phyloP scores from a whole-genome alignment of 371 early-diverging fungal genomes.

The Dinochytrium kinnereticum region DNA sequence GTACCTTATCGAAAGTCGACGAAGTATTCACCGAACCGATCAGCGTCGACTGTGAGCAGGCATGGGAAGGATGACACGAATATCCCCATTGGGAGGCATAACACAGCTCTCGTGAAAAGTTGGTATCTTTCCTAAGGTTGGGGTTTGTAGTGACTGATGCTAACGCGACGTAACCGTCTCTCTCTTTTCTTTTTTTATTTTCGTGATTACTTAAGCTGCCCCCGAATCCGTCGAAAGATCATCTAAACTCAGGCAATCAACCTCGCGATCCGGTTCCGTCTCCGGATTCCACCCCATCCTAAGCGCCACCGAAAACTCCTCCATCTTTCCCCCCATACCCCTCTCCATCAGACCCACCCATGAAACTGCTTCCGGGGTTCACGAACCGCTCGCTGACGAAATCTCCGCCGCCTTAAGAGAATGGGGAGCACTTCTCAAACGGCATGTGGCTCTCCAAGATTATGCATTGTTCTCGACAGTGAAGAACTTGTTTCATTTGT shows the following conservation, averaged over 20 bases:
- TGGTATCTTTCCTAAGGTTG: no score
- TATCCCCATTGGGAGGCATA: background rate
- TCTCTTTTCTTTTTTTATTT: background rate
- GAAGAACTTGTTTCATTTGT: conserved; percentile 60
- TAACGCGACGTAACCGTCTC: background rate
- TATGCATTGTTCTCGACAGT: conserved; percentile 64
- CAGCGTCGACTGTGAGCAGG: no score
- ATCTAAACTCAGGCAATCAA: background rate
- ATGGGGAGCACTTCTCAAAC: conserved; percentile 65
- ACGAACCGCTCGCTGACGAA: conserved; percentile 73
- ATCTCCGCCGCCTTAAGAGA: conserved; percentile 70
- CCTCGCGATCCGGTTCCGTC: conserved; percentile 21
- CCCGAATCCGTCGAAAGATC: conserved; percentile 3
- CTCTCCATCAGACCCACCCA: conserved; percentile 34
- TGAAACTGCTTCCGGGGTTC: conserved; percentile 60
- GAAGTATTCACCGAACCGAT: no score
- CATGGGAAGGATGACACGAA: background rate
- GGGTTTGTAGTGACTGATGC: background rate
- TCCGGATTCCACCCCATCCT: conserved; percentile 5
- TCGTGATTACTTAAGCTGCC: no score
- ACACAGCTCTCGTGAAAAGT: conserved; percentile 3
- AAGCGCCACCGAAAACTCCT: background rate
- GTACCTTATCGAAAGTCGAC: conserved; percentile 19
- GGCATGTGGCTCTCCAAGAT: conserved; percentile 58
- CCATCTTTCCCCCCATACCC: conserved; percentile 32